Conservation (phyloP, 352 stramenopile genomes). For the Pythium vanterpoolii region DNA sequence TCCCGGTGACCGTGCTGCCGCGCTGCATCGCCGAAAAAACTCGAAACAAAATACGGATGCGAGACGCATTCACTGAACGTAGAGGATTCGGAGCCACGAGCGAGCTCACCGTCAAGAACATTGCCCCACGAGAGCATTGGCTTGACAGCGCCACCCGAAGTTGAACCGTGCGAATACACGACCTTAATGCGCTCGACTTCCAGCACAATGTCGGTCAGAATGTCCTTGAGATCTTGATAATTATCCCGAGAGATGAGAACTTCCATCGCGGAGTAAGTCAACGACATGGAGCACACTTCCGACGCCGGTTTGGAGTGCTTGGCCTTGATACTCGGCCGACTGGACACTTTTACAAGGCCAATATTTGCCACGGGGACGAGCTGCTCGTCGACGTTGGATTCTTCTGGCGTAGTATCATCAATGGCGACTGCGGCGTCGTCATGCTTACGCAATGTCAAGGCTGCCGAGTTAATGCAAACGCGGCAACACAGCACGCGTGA, state of each 20-base stretch:
- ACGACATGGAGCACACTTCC: conserved; percentile 48
- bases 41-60: conserved; percentile 72
- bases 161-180: conserved; percentile 25
- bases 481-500: conserved; percentile 33
- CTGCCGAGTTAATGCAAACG: conserved; percentile 51
- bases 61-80: conserved; percentile 54
- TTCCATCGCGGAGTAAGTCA: conserved; percentile 57
- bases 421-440: conserved; percentile 20
- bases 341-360: conserved; percentile 68
- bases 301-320: conserved; percentile 51
- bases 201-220: conserved; percentile 48
- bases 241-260: conserved; percentile 4
- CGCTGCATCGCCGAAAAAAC: conserved; percentile 63
- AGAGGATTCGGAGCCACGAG: conserved; percentile 5
- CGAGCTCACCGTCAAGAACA: conserved; percentile 31
- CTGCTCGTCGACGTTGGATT: conserved; percentile 37
- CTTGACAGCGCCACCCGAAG: background rate
- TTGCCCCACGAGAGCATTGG: conserved; percentile 16
- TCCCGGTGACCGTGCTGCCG: conserved; percentile 41
- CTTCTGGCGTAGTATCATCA: background rate
- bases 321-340: conserved; percentile 31
- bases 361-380: conserved; percentile 81
- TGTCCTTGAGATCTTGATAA: conserved; percentile 2
- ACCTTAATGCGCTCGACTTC: conserved; percentile 70
- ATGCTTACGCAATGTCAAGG: conserved; percentile 67